Base-by-base conservation (phyloP, 306 rosid species). In the Aeschynomene evenia region DNA sequence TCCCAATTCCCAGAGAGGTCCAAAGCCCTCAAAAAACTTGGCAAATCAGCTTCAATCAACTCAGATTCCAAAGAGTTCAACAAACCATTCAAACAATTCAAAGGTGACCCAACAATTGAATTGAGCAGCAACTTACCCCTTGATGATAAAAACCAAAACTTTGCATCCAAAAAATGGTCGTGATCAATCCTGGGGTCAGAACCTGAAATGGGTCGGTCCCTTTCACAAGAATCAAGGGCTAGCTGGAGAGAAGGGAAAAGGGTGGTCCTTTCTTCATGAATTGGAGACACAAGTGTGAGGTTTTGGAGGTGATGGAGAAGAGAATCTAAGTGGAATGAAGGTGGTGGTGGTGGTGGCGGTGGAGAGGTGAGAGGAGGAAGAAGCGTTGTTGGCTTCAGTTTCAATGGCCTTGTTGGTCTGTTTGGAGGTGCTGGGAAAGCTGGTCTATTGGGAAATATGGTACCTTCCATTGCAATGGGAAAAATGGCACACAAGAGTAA, bases 1-100 rank as follows among this genome's bases (percentile, higher is more conserved):
- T 86, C 91, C 91, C 96, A 85, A 40, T 85, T 81, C 7, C 96
- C 97, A 33, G 92, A 95, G 62, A 87, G 72, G 52, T 86, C 97
- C 29, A 95, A 74, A 21, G 85, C 99, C 56, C 82, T 95, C 88
- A 91, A 73, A 16, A 95, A 79, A 72, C 95, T 73, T 28, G 73
- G 73, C 71, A 91, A 77, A 75, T 95, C 99, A 77, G 81, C 77
- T 66, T 82, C 84, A 62, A 82, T 71, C 74, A 95, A 85, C 65
- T 95, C 97, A 59, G 31, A 64, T 75, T 87, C 80, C 0, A 40
- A 72, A 53, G 89, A 83, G 79, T 84, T 75, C 62, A 89, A 85
- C 42, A 78, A 84, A 23, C 64, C 79, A 79, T 68, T 77, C 70
- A 91, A 86, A 49, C 83, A 29, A 71, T 82, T 56, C 70, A 91